Evolutionary conservation across 495 filamentous ascomycete genomes (phyloP).

Genomic region (Talaromyces trachyspermus): DNA sequence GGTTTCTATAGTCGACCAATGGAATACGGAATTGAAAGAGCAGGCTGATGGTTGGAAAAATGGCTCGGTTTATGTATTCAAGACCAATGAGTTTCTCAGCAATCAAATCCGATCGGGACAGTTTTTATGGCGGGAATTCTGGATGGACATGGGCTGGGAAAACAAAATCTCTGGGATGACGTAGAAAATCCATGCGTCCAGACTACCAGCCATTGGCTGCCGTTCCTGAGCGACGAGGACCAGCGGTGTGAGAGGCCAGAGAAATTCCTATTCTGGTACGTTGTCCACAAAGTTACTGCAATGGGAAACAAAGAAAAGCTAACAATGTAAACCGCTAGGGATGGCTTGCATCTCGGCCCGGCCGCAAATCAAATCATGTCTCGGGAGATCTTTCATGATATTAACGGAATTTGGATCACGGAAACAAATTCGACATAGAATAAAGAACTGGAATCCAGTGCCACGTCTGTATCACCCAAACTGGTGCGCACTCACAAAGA

Average conservation of each 20-base stretch:
- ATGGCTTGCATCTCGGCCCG: slow-evolving; percentile 45
- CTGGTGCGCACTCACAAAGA: too few species aligned
- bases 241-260: slow-evolving; percentile 36
- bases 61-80: slow-evolving; percentile 41
- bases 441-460: too few species aligned
- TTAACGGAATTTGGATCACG: slow-evolving; percentile 25
- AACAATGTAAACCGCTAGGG: slow-evolving; percentile 25
- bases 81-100: slow-evolving; percentile 42
- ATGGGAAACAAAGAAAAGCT: slow-evolving; percentile 8
- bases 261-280: slow-evolving; percentile 48
- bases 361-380: slow-evolving; percentile 43
- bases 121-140: slow-evolving; percentile 35
- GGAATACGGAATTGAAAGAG: slow-evolving; percentile 38
- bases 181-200: slow-evolving; percentile 30
- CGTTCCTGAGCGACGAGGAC: slow-evolving; percentile 28
- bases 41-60: slow-evolving; percentile 32
- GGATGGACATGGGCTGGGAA: slow-evolving; percentile 33
- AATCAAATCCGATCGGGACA: slow-evolving; percentile 42
- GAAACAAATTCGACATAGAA: slow-evolving; percentile 1
- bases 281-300: slow-evolving; percentile 1
- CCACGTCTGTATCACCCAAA: not conserved
- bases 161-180: slow-evolving; percentile 34
- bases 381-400: slow-evolving; percentile 37
- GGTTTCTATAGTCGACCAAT: slow-evolving; percentile 32
- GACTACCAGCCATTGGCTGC: slow-evolving; percentile 23